Evolutionary conservation across 306 rosid species (phyloP).

Genomic region (Vicia sativa): DNA sequence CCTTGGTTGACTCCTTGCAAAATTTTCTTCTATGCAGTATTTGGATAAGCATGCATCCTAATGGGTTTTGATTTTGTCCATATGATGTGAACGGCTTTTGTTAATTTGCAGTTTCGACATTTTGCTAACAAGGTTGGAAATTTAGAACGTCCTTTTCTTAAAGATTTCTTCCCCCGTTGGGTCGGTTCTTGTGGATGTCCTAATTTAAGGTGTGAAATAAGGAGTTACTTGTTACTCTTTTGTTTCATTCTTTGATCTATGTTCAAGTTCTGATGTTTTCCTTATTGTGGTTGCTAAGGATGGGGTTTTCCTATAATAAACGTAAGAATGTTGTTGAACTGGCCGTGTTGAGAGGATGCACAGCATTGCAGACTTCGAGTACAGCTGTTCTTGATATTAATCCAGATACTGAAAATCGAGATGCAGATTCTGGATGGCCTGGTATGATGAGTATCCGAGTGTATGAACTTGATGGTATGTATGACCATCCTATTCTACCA

Average conservation of each 20-base stretch:
- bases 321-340: conserved; percentile 94
- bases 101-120: conserved; percentile 86
- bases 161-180: conserved; percentile 98
- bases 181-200: conserved; percentile 95
- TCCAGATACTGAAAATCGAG: conserved; percentile 75
- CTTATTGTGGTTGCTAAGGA: conserved; percentile 51
- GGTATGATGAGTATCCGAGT: conserved; percentile 99
- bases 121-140: conserved; percentile 96
- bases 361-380: conserved; percentile 60
- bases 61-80: background rate
- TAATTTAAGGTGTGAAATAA: conserved; percentile 64
- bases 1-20: conserved; percentile 5
- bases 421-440: conserved; percentile 90
- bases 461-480: conserved; percentile 94
- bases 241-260: conserved; percentile 23
- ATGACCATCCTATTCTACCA: conserved; percentile 97
- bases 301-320: conserved; percentile 96
- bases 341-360: conserved; percentile 92
- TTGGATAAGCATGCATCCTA: conserved; percentile 1
- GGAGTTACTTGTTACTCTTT: conserved; percentile 28
- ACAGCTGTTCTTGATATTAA: conserved; percentile 55
- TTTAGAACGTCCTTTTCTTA: conserved; percentile 98
- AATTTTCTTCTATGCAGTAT: background rate
- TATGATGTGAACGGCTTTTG: conserved; percentile 12
- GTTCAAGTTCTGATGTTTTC: conserved; percentile 41